Evolutionary conservation across 305 asterid genomes (phyloP).

Genomic region (Solanum hybrid): DNA sequence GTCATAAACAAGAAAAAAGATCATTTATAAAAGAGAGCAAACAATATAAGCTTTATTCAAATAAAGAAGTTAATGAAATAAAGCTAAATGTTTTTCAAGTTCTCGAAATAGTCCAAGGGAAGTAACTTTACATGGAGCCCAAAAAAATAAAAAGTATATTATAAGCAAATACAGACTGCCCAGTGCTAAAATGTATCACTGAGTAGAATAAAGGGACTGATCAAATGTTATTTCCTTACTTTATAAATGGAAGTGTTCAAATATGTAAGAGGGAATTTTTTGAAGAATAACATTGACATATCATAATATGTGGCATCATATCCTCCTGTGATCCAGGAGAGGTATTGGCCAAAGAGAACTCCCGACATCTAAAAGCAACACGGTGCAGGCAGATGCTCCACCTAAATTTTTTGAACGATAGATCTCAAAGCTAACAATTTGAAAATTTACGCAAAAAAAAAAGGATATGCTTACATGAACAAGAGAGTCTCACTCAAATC

Average conservation of each 20-base stretch:
- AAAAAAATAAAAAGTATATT: neutral
- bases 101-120: neutral
- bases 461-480: neutral
- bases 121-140: neutral
- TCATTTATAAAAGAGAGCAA: neutral
- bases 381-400: neutral
- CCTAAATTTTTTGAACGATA: neutral
- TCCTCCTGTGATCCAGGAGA: neutral
- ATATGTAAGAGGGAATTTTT: neutral
- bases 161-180: neutral
- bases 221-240: neutral
- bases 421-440: neutral
- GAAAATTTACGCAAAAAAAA: neutral
- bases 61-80: neutral
- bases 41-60: neutral
- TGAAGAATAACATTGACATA: neutral
- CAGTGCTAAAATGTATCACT: neutral
- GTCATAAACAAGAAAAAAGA: neutral
- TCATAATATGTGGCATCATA: neutral
- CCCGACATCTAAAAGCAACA: neutral
- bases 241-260: neutral
- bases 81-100: neutral
- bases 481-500: neutral
- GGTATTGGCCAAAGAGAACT: neutral
- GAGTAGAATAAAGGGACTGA: slow-evolving; percentile 2